phyloP scores from a whole-genome alignment of 176 grass and related monocot genomes.

The Aegilops speltoides region DNA sequence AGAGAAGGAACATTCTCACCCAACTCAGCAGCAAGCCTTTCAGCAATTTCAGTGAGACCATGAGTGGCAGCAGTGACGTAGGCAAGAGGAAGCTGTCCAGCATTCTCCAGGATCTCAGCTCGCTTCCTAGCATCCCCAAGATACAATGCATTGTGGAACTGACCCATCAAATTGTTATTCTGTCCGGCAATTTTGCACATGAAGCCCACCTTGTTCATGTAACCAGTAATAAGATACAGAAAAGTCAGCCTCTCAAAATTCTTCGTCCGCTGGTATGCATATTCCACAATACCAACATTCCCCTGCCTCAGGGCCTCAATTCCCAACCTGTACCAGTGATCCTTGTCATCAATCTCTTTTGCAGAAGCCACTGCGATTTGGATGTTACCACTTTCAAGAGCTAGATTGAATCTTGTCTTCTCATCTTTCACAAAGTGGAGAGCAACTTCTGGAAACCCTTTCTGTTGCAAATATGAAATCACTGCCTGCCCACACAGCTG shows the following conservation, averaged over 20 bases:
- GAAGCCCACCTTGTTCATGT: conserved; percentile 80
- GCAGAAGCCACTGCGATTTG: conserved; percentile 99
- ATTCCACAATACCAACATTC: conserved; percentile 98
- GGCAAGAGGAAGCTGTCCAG: conserved; percentile 91
- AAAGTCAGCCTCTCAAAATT: conserved; percentile 98
- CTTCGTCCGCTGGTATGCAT: conserved; percentile 95
- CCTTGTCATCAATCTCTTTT: conserved; percentile 98
- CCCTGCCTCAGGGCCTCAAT: conserved; percentile 95
- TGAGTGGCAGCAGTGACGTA: conserved; percentile 87
- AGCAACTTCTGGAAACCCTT: conserved; percentile 98
- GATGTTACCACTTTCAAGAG: conserved; percentile 97
- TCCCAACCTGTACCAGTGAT: conserved; percentile 94
- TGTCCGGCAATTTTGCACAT: conserved; percentile 96
- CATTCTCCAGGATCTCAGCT: conserved; percentile 83
- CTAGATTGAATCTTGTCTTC: conserved; percentile 93
- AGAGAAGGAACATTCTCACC: conserved; percentile 84
- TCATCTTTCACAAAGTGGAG: conserved; percentile 99
- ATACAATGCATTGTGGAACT: conserved; percentile 97
- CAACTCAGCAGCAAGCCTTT: conserved; percentile 77
- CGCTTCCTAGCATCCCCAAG: conserved; percentile 88
- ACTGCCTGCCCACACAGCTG: conserved; percentile 94
- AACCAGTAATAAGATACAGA: conserved; percentile 96
- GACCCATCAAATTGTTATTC: conserved; percentile 94
- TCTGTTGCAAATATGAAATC: conserved; percentile 96
- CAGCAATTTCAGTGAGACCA: conserved; percentile 80